phyloP scores from a whole-genome alignment of 768 basidiomycete species.

The Leccinum pellstonianum region DNA sequence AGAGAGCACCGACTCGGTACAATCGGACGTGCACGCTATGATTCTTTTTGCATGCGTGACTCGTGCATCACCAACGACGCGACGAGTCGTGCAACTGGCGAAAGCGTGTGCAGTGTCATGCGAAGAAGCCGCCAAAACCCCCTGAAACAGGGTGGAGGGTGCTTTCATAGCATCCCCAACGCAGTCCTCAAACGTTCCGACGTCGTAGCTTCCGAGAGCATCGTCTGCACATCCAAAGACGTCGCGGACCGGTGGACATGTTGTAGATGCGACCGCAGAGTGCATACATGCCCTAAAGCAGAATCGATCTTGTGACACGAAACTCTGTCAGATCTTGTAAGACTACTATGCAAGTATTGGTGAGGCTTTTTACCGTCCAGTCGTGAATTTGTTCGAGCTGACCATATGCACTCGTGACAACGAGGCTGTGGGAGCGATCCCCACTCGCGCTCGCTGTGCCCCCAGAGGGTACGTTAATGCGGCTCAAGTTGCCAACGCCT shows the following conservation, averaged over 20 bases:
- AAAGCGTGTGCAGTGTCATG: constrained; percentile 58
- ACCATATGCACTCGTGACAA: constrained; percentile 74
- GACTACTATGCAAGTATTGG: constrained; percentile 7
- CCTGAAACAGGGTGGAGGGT: constrained; percentile 65
- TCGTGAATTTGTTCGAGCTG: constrained; percentile 58
- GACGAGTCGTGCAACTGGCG: constrained; percentile 54
- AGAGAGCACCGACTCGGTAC: not conserved
- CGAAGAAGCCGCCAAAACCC: constrained; percentile 51
- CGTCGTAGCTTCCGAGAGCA: constrained; percentile 51
- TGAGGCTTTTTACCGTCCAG: constrained; percentile 55
- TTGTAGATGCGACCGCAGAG: constrained; percentile 43
- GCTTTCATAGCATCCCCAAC: constrained; percentile 52
- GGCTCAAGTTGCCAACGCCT: constrained; percentile 65
- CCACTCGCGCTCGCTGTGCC: constrained; percentile 61
- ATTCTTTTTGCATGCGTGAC: constrained; percentile 32
- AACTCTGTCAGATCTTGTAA: constrained; percentile 45
- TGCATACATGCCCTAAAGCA: constrained; percentile 73
- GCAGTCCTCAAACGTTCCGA: constrained; percentile 51
- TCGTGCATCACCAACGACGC: constrained; percentile 50
- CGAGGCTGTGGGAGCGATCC: constrained; percentile 63
- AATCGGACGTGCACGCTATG: constrained; percentile 12
- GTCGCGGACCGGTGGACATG: constrained; percentile 63
- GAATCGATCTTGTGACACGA: constrained; percentile 57
- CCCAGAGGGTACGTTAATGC: constrained; percentile 58
- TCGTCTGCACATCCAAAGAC: constrained; percentile 62